Conservation (phyloP, 768 basidiomycete species). For the Tricholoma sp. region DNA sequence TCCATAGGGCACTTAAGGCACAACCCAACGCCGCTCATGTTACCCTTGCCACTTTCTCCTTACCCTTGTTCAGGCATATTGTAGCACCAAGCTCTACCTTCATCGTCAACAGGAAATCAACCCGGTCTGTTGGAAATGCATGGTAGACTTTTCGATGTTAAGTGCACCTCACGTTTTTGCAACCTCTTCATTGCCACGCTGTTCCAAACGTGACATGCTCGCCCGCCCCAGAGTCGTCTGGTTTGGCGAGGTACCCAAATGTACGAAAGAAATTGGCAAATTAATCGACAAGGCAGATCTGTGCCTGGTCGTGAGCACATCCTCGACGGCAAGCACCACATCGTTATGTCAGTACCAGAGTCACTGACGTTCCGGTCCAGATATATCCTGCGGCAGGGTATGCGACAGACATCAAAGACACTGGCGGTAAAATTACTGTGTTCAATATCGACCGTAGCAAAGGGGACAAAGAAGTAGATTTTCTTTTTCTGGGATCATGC, state of each 20-base stretch:
- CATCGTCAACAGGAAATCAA: constrained; percentile 18
- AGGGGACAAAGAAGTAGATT: constrained; percentile 41
- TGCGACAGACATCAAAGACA: constrained; percentile 25
- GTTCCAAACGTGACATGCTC: constrained; percentile 37
- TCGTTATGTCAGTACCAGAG: neutral
- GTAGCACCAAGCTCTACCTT: constrained; percentile 41
- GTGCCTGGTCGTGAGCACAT: constrained; percentile 51
- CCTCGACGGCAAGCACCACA: constrained; percentile 35
- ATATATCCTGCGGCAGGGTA: constrained; percentile 41
- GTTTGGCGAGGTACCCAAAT: constrained; percentile 45
- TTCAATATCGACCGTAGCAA: constrained; percentile 31
- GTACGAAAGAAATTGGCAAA: constrained; percentile 34
- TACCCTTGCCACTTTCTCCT: constrained; percentile 42
- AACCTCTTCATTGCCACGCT: too few relatives aligned
- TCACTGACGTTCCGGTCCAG: constrained; percentile 16
- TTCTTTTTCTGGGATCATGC: constrained; percentile 40
- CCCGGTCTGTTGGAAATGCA: constrained; percentile 55
- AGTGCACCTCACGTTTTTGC: constrained; percentile 42
- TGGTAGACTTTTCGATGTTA: constrained; percentile 49
- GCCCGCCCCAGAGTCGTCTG: constrained; percentile 52
- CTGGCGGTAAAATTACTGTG: constrained; percentile 27
- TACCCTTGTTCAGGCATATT: constrained; percentile 29
- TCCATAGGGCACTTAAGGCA: constrained; percentile 38
- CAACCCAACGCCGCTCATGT: constrained; percentile 53
- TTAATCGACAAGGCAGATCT: constrained; percentile 44